A percentile compares a stretch with the other conserved stretches of the same genome.
phyloP scores from a whole-genome alignment of 306 rosid species.

The Acacia crassicarpa region DNA sequence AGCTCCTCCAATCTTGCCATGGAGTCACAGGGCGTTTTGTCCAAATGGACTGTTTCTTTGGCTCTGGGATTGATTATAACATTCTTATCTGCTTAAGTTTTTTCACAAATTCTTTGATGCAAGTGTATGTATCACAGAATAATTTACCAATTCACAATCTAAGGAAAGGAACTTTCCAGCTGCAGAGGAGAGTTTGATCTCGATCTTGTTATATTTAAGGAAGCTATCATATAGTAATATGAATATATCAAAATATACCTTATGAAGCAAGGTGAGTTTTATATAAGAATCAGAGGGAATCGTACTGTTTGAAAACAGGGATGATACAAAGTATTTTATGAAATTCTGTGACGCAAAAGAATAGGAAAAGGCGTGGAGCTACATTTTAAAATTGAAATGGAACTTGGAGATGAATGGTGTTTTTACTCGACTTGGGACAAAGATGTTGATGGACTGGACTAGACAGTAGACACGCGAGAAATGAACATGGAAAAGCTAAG shows the following conservation, averaged over 20 bases:
- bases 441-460: not conserved
- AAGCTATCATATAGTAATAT: no score
- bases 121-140: constrained; percentile 2
- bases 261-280: no score
- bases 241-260: no score
- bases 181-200: no score
- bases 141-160: not conserved
- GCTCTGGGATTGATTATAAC: constrained; percentile 32
- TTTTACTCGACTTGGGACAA: not conserved
- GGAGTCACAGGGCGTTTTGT: constrained; percentile 23
- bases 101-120: constrained; percentile 28
- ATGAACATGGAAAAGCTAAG: constrained; percentile 4
- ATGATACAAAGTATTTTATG: not conserved
- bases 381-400: not conserved
- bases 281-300: no score
- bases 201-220: no score
- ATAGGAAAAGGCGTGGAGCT: not conserved
- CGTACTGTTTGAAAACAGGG: no score
- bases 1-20: constrained; percentile 44
- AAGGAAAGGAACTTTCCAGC: constrained; percentile 1
- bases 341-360: not conserved
- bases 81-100: constrained; percentile 15
- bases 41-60: constrained; percentile 31
- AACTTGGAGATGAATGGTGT: not conserved
- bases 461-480: not conserved